Conservation (phyloP, 2,329 filamentous ascomycete genomes). For the Teratosphaeria viscida region DNA sequence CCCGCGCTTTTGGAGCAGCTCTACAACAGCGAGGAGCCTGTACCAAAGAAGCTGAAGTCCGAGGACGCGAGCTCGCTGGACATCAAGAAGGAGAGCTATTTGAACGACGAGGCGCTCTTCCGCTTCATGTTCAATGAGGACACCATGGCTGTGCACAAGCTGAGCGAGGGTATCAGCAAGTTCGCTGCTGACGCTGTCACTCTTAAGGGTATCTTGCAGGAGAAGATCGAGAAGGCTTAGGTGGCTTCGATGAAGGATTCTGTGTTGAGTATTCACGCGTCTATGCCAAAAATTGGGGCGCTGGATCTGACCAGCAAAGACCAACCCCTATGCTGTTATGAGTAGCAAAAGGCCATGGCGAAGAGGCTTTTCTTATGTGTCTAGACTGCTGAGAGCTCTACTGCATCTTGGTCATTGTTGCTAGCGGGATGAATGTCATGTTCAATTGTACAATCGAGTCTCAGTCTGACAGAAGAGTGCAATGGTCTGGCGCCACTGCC, state of each 20-base stretch:
- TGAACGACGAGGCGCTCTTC: conserved; percentile 81
- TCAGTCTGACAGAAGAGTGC: not conserved
- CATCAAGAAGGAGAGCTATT: conserved; percentile 82
- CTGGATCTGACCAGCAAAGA: not conserved
- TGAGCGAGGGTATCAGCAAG: conserved; percentile 98
- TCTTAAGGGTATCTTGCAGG: conserved; percentile 81
- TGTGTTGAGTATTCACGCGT: not conserved
- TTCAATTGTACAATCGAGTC: not conserved
- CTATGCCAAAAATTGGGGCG: not conserved
- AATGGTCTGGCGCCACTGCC: too few relatives aligned
- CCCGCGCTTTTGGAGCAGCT: conserved; percentile 92
- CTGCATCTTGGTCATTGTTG: not conserved
- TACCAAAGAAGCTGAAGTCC: conserved; percentile 89
- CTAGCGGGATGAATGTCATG: not conserved
- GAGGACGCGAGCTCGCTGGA: conserved; percentile 54
- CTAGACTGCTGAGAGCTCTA: not conserved
- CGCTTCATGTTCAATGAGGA: conserved; percentile 99
- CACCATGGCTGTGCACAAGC: conserved; percentile 98
- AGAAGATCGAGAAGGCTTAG: conserved; percentile 54
- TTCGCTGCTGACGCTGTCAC: conserved; percentile 93
- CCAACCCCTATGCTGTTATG: not conserved
- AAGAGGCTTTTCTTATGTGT: not conserved
- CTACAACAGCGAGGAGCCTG: conserved; percentile 66
- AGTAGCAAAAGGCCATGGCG: not conserved
- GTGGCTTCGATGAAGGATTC: not conserved